Base-by-base conservation (phyloP, 2,329 filamentous ascomycete species). In the Podosphaera xanthii region DNA sequence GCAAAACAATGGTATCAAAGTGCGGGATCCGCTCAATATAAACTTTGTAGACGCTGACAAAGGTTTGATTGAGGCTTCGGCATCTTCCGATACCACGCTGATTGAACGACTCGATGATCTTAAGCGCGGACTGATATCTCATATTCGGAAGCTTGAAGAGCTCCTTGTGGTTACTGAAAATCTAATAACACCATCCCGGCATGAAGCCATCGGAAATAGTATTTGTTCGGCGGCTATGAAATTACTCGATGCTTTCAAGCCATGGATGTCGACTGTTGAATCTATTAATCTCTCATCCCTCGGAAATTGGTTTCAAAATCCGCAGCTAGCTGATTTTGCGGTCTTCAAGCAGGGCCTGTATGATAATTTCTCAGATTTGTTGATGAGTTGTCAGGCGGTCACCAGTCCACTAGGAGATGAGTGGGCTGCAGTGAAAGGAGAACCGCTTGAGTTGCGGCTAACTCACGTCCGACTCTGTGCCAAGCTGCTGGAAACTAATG, bases 281-380 rank as follows among this genome's bases (percentile, higher is more conserved):
- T 94, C 89, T 2, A 86, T 96, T 69, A 89, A 97, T 66, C 77
- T 98, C 12, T 84, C 86, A 0, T 80, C 85, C 0, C 74, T 97
- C 2, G 84, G 83, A 48, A 84, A 84, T 60, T 83, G 79, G 60
- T 84, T 90, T 64, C 86, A 91, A 69, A 91, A 86, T 50, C 88
- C 89, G 0, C 87, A 94, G 65, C 73, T 97, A 38, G 78, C 82
- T 55, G 92, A 97, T 65, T 96, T 96, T 69, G 84, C 83, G 67
- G 79, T 83, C 38, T 87, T 94, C 70, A 97, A 97, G 72, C 92
- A 98, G 70, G 86, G 85, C 65, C 76, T 94, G 22, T 97, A 97
- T 71, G 92, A 97, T 70, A 86, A 89, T 61, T 85, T 95, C 59
- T 90, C 89, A 7, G 92, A 97, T 69, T 78, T 98, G 35, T 73